Percentiles rank a stretch among this genome's conserved stretches.
Conservation (phyloP, 331 rosid species). For the Malus hybrid region DNA sequence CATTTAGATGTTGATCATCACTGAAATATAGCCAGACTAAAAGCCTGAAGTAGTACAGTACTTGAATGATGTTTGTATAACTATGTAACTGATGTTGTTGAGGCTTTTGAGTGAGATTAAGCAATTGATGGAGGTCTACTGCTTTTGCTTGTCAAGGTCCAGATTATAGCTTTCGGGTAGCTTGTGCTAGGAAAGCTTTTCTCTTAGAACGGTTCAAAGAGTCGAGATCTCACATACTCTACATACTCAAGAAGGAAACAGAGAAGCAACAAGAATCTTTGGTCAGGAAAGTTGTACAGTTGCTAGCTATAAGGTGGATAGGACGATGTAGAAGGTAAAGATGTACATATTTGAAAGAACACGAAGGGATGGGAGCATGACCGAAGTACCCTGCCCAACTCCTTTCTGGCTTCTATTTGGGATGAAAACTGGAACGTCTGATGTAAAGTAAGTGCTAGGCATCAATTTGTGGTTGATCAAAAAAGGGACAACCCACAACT, state of each 20-base stretch:
- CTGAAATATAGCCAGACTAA: background rate
- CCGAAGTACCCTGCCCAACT: background rate
- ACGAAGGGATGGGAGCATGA: background rate
- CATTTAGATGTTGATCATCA: background rate
- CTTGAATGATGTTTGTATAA: background rate
- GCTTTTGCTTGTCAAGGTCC: background rate
- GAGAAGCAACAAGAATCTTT: background rate
- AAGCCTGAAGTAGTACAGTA: background rate
- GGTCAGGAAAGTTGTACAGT: background rate
- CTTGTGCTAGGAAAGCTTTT: background rate
- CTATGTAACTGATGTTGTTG: background rate
- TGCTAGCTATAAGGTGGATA: background rate
- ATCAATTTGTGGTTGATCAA: background rate
- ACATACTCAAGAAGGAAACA: background rate
- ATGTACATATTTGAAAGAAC: background rate
- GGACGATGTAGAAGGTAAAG: background rate
- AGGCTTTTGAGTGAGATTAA: background rate
- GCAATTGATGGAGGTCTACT: background rate
- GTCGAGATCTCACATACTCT: background rate
- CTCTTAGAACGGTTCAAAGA: background rate
- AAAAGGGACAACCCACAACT: background rate
- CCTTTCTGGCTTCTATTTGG: background rate
- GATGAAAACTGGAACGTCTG: background rate
- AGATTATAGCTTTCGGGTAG: background rate
- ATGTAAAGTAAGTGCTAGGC: background rate